Conservation (phyloP, 148 eudicot species). For the Camellia japonica region DNA sequence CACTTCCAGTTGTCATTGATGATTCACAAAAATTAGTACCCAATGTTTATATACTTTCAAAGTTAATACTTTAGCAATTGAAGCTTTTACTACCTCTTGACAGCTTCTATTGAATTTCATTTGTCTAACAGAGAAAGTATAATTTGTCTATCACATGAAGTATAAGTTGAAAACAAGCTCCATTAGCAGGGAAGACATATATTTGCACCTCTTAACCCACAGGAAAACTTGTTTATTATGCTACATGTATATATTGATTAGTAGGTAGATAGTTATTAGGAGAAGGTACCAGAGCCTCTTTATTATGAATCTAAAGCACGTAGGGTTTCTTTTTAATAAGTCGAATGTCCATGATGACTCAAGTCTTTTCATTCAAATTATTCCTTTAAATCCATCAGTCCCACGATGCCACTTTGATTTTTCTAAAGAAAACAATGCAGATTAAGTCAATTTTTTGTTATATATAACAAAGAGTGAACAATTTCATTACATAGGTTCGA, state of each 20-base stretch:
- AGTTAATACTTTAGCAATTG: neutral
- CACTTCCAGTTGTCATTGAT: neutral
- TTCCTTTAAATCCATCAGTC: neutral
- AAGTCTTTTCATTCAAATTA: neutral
- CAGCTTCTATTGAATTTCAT: neutral
- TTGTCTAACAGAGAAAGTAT: neutral
- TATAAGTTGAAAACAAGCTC: too few species aligned
- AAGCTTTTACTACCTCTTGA: neutral
- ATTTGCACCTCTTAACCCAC: neutral
- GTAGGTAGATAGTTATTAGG: neutral
- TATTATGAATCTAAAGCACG: too few species aligned
- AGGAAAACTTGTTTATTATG: neutral
- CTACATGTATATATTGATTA: too few species aligned
- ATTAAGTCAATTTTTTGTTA: neutral
- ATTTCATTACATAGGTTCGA: too few species aligned
- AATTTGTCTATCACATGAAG: too few species aligned
- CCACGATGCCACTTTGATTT: neutral
- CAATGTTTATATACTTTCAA: neutral
- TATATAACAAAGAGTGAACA: neutral
- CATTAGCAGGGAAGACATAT: neutral
- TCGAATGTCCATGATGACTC: neutral
- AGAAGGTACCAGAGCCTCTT: neutral
- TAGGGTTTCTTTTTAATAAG: too few species aligned
- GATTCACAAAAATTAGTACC: neutral
- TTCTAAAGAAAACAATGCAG: neutral